Percentiles rank a stretch among this genome's conserved stretches.
These are phyloP conservation scores for Aspergillus sp. DNA, from an alignment of 2,329 filamentous ascomycete genomes.

Conservation along the genomic window DNA sequence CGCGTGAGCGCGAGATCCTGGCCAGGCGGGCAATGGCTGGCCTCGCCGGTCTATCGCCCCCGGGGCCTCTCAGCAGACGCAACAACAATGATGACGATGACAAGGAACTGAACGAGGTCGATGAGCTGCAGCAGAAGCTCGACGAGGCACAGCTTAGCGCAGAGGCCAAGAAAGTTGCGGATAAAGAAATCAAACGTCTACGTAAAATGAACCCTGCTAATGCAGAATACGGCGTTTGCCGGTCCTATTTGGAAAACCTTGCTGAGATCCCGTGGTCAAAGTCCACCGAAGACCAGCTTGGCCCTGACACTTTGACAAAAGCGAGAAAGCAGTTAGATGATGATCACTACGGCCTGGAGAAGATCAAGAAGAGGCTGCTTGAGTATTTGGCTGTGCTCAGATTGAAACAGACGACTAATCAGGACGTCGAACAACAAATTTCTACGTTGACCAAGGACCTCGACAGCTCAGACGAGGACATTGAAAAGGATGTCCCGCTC, in stretches of 20 bases:
- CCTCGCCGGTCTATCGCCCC: slow-evolving; percentile 35
- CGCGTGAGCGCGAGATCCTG: slow-evolving; percentile 40
- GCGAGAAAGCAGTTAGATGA: slow-evolving; percentile 88
- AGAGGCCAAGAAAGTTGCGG: slow-evolving; percentile 84
- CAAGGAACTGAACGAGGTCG: slow-evolving; percentile 80
- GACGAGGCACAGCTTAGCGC: slow-evolving; percentile 72
- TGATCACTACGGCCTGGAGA: slow-evolving; percentile 93
- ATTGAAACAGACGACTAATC: slow-evolving; percentile 85
- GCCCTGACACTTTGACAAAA: slow-evolving; percentile 66
- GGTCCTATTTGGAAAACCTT: slow-evolving; percentile 89
- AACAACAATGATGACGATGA: slow-evolving; percentile 56
- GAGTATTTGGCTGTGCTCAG: slow-evolving; percentile 96
- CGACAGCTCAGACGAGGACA: slow-evolving; percentile 28
- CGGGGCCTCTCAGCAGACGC: slow-evolving; percentile 35
- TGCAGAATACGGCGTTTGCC: slow-evolving; percentile 88
- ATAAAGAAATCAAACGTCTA: slow-evolving; percentile 77
- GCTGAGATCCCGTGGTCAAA: slow-evolving; percentile 90
- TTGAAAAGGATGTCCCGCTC: slow-evolving; percentile 53
- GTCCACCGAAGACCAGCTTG: slow-evolving; percentile 77
- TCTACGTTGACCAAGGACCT: slow-evolving; percentile 45
- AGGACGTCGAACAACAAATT: slow-evolving; percentile 73
- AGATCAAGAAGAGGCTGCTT: slow-evolving; percentile 91
- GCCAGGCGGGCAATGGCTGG: slow-evolving; percentile 39
- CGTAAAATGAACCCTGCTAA: slow-evolving; percentile 95
- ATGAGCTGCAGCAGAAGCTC: slow-evolving; percentile 83